phyloP scores from a whole-genome alignment of 2,329 filamentous ascomycete genomes.

The Talaromyces verruculosus region DNA sequence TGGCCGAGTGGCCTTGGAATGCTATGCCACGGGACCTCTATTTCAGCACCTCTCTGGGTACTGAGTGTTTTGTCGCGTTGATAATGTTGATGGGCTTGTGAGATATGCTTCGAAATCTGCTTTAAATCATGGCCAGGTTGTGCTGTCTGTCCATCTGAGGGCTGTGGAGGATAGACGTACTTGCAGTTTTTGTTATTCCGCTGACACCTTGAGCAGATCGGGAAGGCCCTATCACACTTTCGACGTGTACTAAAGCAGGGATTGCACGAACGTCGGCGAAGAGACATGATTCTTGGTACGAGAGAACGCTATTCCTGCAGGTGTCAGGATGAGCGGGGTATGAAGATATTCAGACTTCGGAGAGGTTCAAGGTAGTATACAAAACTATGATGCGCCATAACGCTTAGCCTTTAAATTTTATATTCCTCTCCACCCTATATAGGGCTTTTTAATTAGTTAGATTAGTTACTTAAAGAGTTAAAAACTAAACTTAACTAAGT shows the following conservation, averaged over 20 bases:
- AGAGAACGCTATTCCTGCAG: background rate
- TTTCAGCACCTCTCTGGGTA: background rate
- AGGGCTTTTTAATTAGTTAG: no score
- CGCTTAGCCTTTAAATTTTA: no score
- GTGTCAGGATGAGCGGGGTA: background rate
- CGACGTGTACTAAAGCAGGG: background rate
- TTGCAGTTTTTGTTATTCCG: slow-evolving; percentile 11
- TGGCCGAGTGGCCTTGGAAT: background rate
- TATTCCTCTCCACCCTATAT: no score
- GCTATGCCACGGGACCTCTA: background rate
- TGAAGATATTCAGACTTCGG: background rate
- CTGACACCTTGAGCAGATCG: slow-evolving; percentile 11
- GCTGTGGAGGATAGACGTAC: slow-evolving; percentile 1
- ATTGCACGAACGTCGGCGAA: background rate
- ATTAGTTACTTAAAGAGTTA: no score
- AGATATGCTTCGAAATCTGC: background rate
- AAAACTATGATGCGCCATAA: no score
- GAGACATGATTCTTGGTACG: background rate
- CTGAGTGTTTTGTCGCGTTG: background rate
- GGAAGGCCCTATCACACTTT: slow-evolving; percentile 15
- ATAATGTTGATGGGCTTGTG: background rate
- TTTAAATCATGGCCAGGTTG: background rate
- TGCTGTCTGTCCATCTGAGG: background rate
- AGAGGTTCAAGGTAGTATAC: background rate
- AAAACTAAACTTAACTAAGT: no score